Evolutionary conservation across 345 rosid species (phyloP).

Genomic region (Camelina hispida): DNA sequence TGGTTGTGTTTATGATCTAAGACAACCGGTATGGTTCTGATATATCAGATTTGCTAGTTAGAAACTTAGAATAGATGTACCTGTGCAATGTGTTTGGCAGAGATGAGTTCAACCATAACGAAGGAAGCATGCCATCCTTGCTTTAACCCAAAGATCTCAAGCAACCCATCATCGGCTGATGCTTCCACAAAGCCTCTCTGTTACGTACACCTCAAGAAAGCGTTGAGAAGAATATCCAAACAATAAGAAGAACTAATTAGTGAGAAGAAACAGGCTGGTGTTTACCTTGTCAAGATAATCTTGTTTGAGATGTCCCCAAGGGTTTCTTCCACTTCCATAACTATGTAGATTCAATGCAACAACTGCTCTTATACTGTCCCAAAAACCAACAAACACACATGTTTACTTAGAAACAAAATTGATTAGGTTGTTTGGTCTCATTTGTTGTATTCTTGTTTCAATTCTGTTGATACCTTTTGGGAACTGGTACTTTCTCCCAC

Average conservation of each 20-base stretch:
- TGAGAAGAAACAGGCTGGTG: not conserved
- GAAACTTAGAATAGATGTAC: conserved; percentile 40
- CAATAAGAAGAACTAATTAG: not conserved
- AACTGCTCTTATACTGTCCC: conserved; percentile 82
- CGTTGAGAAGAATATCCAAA: not conserved
- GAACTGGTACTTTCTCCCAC: conserved; percentile 90
- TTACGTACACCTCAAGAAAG: conserved; percentile 31
- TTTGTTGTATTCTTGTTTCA: not conserved
- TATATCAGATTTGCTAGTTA: not conserved
- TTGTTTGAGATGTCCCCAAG: conserved; percentile 88
- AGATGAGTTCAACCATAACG: conserved; percentile 98
- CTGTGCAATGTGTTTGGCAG: conserved; percentile 99
- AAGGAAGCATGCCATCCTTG: conserved; percentile 99
- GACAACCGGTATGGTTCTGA: not conserved
- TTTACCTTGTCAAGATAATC: conserved; percentile 87
- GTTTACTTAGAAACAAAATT: conserved; percentile 1
- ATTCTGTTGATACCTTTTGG: conserved; percentile 69
- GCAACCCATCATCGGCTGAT: conserved; percentile 88
- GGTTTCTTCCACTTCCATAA: conserved; percentile 96
- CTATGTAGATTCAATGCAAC: conserved; percentile 89
- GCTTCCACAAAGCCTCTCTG: conserved; percentile 98
- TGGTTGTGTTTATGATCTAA: not conserved
- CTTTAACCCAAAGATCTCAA: conserved; percentile 94
- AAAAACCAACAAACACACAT: conserved; percentile 9
- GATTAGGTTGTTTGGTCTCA: conserved; percentile 2